Evolutionary conservation across 139 green algal genomes (phyloP), one percentile per base, ranked within the genome.

Genomic region (Trebouxia sp.): DNA sequence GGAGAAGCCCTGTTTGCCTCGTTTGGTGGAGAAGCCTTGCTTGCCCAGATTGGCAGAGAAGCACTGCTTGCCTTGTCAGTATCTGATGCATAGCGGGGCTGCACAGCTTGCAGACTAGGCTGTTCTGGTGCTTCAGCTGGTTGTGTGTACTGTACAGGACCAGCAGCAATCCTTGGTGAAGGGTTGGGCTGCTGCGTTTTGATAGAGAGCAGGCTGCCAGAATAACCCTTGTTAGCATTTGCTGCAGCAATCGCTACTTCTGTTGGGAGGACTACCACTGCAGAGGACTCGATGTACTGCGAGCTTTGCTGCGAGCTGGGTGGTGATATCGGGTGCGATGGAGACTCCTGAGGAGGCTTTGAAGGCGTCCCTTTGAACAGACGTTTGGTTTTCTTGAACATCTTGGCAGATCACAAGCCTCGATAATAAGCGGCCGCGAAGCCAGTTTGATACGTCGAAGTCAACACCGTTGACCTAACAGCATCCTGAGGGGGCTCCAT

Each of bases 171-270:
- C 35, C 32, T 72, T 42, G 62, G 62, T 10, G 62, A 72, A 24
- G 43, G 28, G 35, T 42, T 32, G n/a, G 37, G 32, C 62, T 72
- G 62, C 1, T 72, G 32, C 15, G 37, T 35, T 37, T 72, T 72
- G 62, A 7, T 43, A 15, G 62, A 32, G 9, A 72, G 62, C 26
- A 72, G 32, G 37, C 10, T 72, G 32, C 62, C 62, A 15, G 62
- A 72, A 35, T 72, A 72, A 1, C 62, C 62, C 15, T 43, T 72
- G 7, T 72, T 72, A 10, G 62, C 62, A 30, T 72, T 72, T 14
- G 37, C 62, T 8, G 62, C 62, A 72, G 62, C 62, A 72, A 72
- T 72, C n/a, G 62, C 62, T 30, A 35, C 32, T 15, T 72, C 32
- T 45, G 62, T 72, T 2, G 62, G 62, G 42, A 35, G 62, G 12